Evolutionary conservation across 192 early-diverging fungal genomes (phyloP).

Genomic region (Backusella psychrophila): DNA sequence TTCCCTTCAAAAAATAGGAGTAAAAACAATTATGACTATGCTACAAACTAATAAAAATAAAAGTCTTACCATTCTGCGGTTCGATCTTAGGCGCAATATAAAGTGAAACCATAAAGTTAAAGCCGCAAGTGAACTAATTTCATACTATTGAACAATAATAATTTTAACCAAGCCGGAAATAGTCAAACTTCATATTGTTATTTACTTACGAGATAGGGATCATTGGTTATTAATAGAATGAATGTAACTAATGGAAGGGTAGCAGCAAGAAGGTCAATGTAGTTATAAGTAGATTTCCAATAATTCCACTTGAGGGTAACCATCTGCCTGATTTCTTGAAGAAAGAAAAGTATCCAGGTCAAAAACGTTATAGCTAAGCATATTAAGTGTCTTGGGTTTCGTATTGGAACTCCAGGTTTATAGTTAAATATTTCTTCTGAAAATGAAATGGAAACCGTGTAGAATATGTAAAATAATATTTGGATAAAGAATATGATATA

Average conservation of each 20-base stretch:
- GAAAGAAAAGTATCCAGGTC: background rate
- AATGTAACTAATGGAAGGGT: background rate
- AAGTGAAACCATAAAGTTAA: constrained; percentile 8
- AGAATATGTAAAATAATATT: background rate
- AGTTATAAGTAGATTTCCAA: constrained; percentile 2
- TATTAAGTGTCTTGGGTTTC: background rate
- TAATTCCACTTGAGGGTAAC: background rate
- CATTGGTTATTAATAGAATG: background rate
- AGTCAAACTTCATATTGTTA: background rate
- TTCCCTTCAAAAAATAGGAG: background rate
- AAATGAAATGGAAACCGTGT: background rate
- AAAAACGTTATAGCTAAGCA: background rate
- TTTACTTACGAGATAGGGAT: background rate
- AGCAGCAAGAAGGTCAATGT: background rate
- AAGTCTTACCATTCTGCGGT: background rate
- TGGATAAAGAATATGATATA: background rate
- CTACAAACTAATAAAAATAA: background rate
- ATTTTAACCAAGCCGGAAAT: too few species aligned
- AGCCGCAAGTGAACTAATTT: background rate
- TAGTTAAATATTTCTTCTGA: background rate
- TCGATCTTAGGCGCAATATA: constrained; percentile 1
- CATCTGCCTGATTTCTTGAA: background rate
- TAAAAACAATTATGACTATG: background rate
- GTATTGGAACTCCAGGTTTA: too few species aligned
- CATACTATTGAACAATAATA: background rate